Evolutionary conservation across 2,329 filamentous ascomycete species (phyloP), one percentile per base, ranked within the genome.

Genomic region (Aspergillus uvarum): DNA sequence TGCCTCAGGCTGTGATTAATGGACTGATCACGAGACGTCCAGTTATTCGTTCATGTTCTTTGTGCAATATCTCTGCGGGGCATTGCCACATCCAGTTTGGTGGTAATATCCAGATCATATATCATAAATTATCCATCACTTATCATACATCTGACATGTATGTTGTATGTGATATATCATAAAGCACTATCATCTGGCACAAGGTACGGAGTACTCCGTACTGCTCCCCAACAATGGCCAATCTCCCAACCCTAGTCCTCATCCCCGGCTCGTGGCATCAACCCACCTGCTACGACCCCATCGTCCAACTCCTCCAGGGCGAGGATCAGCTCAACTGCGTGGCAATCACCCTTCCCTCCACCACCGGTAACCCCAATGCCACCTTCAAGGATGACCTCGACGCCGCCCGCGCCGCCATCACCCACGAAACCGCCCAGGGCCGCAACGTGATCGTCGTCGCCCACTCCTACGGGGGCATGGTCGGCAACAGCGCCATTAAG

Each of bases 401-500:
- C 5, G 77, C 69, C 4, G 74, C 76, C 6, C 75, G 73, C 10
- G 65, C 71, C 2, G 70, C 71, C 0, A 79, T 82, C 11, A 47
- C 61, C 1, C 57, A 51, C 4, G 77, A 82, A 51, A 79, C 71
- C 3, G 59, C 52, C 1, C 60, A 71, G 7, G 78, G 78, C 1
- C 71, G 66, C 22, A 68, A 83, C 57, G 81, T 83, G 2, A 70
- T 84, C 3, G 70, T 84, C 5, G 65, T 82, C 3, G 76, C 73
- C 1, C 81, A 84, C 67, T 82, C 81, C 0, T 84, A 82, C 58
- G 81, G 81, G 31, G 81, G 81, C 22, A 72, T 78, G 47, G 77
- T 81, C 1, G 80, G 77, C 48, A 73, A 71, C 62, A 82, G 80
- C 62, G 79, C 80, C 2, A 69, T 82, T 65, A 79, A 78, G 60